Conservation (phyloP, 371 early-diverging fungal genomes). For the Mortierella sp. region DNA sequence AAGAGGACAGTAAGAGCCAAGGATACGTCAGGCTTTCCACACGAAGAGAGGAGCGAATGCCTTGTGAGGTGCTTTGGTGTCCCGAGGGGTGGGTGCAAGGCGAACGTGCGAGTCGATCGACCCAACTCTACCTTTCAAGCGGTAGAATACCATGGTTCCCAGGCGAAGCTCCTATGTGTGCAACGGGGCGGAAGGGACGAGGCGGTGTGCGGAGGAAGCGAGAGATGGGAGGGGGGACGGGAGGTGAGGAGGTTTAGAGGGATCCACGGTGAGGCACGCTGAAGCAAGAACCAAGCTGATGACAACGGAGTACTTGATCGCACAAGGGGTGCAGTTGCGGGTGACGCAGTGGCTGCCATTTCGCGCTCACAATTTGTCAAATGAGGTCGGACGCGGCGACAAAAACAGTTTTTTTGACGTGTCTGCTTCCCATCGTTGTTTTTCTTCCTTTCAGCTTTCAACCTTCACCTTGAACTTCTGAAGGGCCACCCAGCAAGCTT, state of each 20-base stretch:
- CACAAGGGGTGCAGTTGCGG: no score
- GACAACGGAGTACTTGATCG: no score
- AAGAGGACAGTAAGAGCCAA: background rate
- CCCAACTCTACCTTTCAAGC: constrained; percentile 40
- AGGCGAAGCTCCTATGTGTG: background rate
- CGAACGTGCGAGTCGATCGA: background rate
- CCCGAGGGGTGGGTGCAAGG: background rate
- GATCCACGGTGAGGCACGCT: background rate
- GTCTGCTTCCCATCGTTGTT: no score
- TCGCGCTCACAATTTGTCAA: no score
- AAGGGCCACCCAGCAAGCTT: no score
- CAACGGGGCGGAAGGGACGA: background rate
- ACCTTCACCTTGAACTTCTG: no score
- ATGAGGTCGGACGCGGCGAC: no score
- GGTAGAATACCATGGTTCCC: constrained; percentile 52
- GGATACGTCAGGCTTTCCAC: background rate
- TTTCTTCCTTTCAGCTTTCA: no score
- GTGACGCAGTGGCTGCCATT: no score
- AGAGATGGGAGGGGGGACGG: background rate
- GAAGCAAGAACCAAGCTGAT: no score
- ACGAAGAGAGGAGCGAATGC: background rate
- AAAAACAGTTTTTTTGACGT: no score
- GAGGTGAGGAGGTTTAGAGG: background rate
- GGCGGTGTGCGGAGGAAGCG: background rate
- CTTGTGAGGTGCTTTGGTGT: background rate